A percentile compares a stretch with the other conserved stretches of the same genome.
These are phyloP conservation scores for Termitomyces eurrhizus DNA, from an alignment of 768 basidiomycete species.

Conservation along the genomic window DNA sequence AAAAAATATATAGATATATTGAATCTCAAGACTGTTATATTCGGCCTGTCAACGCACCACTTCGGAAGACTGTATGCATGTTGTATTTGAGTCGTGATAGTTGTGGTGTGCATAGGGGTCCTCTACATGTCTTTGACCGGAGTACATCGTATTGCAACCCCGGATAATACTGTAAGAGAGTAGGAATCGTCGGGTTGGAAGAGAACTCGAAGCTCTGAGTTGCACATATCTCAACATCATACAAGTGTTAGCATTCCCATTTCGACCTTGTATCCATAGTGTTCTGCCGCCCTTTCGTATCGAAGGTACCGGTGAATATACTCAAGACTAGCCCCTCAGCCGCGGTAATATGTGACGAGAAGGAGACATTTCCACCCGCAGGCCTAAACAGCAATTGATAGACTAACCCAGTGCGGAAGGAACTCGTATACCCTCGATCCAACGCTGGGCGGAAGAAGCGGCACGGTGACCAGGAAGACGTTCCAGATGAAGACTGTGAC, in stretches of 20 bases:
- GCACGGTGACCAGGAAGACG: constrained; percentile 49
- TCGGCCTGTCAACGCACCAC: background rate
- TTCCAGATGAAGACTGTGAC: constrained; percentile 50
- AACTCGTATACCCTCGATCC: constrained; percentile 48
- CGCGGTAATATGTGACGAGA: constrained; percentile 25
- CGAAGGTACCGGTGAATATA: constrained; percentile 48
- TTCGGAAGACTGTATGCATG: background rate
- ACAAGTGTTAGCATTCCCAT: background rate
- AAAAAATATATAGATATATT: too few species aligned
- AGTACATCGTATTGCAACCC: background rate
- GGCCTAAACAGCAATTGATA: constrained; percentile 26
- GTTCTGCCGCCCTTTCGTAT: constrained; percentile 42
- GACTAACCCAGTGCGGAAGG: constrained; percentile 64
- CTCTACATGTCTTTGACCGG: background rate
- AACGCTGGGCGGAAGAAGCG: constrained; percentile 52
- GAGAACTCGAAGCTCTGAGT: background rate
- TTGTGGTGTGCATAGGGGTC: background rate
- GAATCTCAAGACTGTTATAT: background rate
- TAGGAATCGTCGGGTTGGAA: background rate
- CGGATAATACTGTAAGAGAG: background rate
- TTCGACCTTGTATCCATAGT: constrained; percentile 41
- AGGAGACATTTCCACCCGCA: background rate
- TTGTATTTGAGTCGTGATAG: background rate
- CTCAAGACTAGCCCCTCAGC: constrained; percentile 34
- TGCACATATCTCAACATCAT: background rate